These are phyloP conservation scores for Pythium graminicola DNA, from an alignment of 352 stramenopile species.

Conservation along the genomic window DNA sequence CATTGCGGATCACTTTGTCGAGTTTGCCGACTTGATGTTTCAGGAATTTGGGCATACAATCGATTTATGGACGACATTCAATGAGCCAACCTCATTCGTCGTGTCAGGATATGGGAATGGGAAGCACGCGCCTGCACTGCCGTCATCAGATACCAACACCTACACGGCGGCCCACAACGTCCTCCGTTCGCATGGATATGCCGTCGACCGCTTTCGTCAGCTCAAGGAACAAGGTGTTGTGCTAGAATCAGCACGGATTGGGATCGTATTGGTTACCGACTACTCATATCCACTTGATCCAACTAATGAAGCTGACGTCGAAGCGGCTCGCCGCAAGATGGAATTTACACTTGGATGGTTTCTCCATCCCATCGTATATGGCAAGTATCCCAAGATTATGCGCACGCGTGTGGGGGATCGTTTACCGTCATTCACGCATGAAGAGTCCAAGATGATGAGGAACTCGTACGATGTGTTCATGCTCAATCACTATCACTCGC, in stretches of 20 bases:
- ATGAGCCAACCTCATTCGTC: conserved; percentile 89
- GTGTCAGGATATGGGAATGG: conserved; percentile 84
- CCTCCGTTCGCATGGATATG: conserved; percentile 84
- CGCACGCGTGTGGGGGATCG: conserved; percentile 56
- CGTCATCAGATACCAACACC: conserved; percentile 33
- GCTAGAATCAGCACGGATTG: conserved; percentile 66
- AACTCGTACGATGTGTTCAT: conserved; percentile 92
- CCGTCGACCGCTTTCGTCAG: conserved; percentile 80
- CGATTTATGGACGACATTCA: conserved; percentile 94
- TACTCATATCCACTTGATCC: conserved; percentile 68
- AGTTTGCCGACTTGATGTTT: conserved; percentile 90
- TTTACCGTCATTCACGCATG: conserved; percentile 81
- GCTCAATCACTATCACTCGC: conserved; percentile 90
- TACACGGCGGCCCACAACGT: conserved; percentile 85
- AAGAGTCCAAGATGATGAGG: conserved; percentile 67
- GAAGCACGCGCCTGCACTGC: conserved; percentile 27
- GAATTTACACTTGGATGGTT: conserved; percentile 92
- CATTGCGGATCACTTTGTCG: conserved; percentile 67
- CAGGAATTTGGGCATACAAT: conserved; percentile 87
- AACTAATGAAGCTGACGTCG: conserved; percentile 32
- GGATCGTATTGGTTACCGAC: conserved; percentile 90
- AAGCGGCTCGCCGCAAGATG: conserved; percentile 75
- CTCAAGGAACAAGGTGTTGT: conserved; percentile 47
- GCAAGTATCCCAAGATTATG: conserved; percentile 92
- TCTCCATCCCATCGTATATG: conserved; percentile 83